Conservation (phyloP, 352 stramenopile species). For the Phytophthora meadii region DNA sequence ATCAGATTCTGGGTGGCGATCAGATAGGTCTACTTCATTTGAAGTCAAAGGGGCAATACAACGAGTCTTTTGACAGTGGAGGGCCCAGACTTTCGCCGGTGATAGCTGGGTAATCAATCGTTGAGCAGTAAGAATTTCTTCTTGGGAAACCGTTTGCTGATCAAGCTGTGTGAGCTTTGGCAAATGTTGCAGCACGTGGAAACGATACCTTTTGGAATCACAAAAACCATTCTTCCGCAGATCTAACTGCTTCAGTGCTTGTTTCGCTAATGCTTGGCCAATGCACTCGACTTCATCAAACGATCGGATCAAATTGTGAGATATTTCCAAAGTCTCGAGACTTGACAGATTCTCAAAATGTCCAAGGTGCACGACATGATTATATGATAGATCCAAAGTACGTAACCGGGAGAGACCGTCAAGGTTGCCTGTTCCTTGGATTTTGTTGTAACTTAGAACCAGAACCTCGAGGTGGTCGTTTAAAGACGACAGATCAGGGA, state of each 20-base stretch:
- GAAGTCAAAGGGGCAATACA: conserved; percentile 10
- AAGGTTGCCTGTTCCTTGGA: conserved; percentile 49
- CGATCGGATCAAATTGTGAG: conserved; percentile 65
- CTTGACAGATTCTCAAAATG: conserved; percentile 45
- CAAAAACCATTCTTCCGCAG: conserved; percentile 79
- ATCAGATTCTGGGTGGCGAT: conserved; percentile 39
- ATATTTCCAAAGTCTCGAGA: conserved; percentile 61
- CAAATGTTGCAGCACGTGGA: conserved; percentile 66
- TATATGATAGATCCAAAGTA: conserved; percentile 74
- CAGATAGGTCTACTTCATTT: conserved; percentile 10
- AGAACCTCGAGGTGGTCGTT: conserved; percentile 62
- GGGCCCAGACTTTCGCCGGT: conserved; percentile 48
- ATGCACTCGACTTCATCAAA: conserved; percentile 66
- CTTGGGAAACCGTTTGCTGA: conserved; percentile 48
- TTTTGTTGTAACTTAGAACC: conserved; percentile 78
- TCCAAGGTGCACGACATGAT: conserved; percentile 55
- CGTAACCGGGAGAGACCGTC: conserved; percentile 43
- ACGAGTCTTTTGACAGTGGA: conserved; percentile 37
- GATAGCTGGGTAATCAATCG: conserved; percentile 60
- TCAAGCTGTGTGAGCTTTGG: conserved; percentile 55
- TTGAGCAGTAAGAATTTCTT: conserved; percentile 46
- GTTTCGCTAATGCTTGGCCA: conserved; percentile 23
- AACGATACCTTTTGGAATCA: conserved; percentile 68
- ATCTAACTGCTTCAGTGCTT: conserved; percentile 49
- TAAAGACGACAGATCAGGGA: conserved; percentile 50